Base-by-base conservation (phyloP, 495 filamentous ascomycete genomes). In the Aspergillus panamensis region DNA sequence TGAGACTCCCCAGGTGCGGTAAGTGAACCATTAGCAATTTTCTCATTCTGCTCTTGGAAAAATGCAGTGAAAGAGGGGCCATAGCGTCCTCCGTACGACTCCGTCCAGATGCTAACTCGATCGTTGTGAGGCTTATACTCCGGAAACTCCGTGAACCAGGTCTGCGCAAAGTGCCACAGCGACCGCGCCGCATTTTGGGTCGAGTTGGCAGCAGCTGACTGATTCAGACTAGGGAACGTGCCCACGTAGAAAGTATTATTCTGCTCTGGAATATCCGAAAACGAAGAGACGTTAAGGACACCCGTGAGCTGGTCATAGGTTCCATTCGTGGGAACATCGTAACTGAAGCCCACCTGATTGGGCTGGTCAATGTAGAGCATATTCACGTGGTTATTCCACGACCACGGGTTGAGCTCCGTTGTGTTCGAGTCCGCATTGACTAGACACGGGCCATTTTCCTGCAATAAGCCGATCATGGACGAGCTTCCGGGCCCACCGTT, bases 361-460 rank as follows among this genome's bases (percentile, higher is more conserved):
- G 85, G 85, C 69, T 88, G 82, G 59, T 87, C 84, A 49, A 88
- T 77, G 62, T 83, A 88, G 14, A 86, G 70, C 76, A 84, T 82
- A 58, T 86, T 87, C 51, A 80, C 81, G 55, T 82, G 80, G 56
- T 79, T 78, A 62, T 86, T 88, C 69, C 77, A 89, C 42, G 79
- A 82, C 68, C 84, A 81, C 1, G 80, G 80, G 56, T 84, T 86
- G 52, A 82, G 81, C 30, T 71, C 60, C 6, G 70, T 66, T 2
- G 81, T 58, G 19, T 66, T 82, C 13, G 70, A 75, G 59, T 83
- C 82, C 21, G 73, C 77, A 45, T 80, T 72, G 31, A 82, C 73
- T n/a, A 70, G 65, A 60, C 85, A 88, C 3, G 85, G 85, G 0
- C 84, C 85, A 62, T 83, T 82, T 63, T 87, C 84, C 58, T 83